Percentiles rank a stretch among this genome's conserved stretches.
Conservation (phyloP, 1,284 basidiomycete genomes). For the Xanthoconium separans region DNA sequence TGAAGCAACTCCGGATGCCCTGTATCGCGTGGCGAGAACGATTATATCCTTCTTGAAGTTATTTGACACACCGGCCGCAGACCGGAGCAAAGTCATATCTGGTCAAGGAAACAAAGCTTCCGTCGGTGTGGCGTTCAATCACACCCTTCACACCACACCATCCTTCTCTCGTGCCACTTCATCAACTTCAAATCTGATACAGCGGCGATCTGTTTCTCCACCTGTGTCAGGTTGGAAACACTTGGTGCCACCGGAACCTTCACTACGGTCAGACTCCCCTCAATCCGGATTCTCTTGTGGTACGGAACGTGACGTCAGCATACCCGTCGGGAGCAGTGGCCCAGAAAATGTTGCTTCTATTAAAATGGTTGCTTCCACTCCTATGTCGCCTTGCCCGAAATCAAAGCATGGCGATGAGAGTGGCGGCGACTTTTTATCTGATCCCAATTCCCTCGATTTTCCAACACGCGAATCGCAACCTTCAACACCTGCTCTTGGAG, state of each 20-base stretch:
- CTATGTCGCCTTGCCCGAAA: slow-evolving; percentile 47
- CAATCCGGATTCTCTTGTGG: slow-evolving; percentile 34
- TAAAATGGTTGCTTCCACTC: slow-evolving; percentile 39
- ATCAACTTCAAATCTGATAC: slow-evolving; percentile 62
- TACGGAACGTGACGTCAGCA: slow-evolving; percentile 29
- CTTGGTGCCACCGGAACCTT: slow-evolving; percentile 52
- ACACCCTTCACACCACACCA: slow-evolving; percentile 35
- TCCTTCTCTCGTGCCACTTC: slow-evolving; percentile 42
- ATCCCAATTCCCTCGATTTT: slow-evolving; percentile 30
- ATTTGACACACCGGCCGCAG: slow-evolving; percentile 49
- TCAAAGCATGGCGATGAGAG: slow-evolving; percentile 28
- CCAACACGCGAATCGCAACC: slow-evolving; percentile 26
- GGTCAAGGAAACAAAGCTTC: slow-evolving; percentile 36
- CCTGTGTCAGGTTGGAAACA: slow-evolving; percentile 41
- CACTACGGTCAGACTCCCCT: slow-evolving; percentile 55
- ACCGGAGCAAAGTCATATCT: slow-evolving; percentile 44
- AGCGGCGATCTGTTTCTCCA: slow-evolving; percentile 30
- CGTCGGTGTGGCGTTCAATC: slow-evolving; percentile 12
- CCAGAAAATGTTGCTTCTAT: slow-evolving; percentile 36
- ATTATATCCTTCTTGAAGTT: slow-evolving; percentile 65
- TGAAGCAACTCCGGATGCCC: slow-evolving; percentile 54
- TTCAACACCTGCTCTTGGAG: slow-evolving; percentile 23
- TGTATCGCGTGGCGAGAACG: slow-evolving; percentile 65
- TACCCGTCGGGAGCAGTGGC: slow-evolving; percentile 22
- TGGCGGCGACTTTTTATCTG: slow-evolving; percentile 31